These are phyloP conservation scores for Mallotus japonicus DNA, from an alignment of 441 rosid species.

Conservation along the genomic window DNA sequence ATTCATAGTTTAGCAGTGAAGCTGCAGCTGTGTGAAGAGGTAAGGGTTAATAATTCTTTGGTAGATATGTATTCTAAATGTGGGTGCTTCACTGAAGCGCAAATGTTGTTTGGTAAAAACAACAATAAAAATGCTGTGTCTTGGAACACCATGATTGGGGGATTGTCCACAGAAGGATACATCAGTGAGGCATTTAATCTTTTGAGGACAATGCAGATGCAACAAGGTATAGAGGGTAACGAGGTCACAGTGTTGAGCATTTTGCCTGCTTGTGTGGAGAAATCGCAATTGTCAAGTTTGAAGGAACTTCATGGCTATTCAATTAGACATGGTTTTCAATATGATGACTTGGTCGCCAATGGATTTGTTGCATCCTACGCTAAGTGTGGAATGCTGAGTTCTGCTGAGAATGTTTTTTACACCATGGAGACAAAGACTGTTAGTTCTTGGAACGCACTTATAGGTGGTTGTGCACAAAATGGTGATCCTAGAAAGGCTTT, in stretches of 20 bases:
- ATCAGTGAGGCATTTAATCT: slow-evolving; percentile 34
- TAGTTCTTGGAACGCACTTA: slow-evolving; percentile 73
- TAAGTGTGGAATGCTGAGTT: slow-evolving; percentile 45
- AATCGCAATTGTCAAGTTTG: slow-evolving; percentile 38
- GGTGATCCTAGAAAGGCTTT: slow-evolving; percentile 49
- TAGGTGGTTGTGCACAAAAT: slow-evolving; percentile 53
- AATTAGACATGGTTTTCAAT: slow-evolving; percentile 43
- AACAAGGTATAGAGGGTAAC: slow-evolving; percentile 33
- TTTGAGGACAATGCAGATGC: slow-evolving; percentile 45
- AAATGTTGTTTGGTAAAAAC: slow-evolving; percentile 40
- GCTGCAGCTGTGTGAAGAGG: slow-evolving; percentile 41
- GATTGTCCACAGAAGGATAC: slow-evolving; percentile 43
- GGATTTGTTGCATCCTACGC: slow-evolving; percentile 60
- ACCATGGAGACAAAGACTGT: slow-evolving; percentile 43
- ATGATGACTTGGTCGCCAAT: slow-evolving; percentile 49
- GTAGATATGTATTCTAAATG: slow-evolving; percentile 64
- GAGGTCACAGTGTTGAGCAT: slow-evolving; percentile 55
- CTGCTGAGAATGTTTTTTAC: slow-evolving; percentile 44
- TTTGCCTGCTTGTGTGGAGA: slow-evolving; percentile 40
- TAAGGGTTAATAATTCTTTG: slow-evolving; percentile 56
- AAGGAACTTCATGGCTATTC: slow-evolving; percentile 66
- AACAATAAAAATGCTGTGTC: slow-evolving; percentile 50
- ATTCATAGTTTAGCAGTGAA: slow-evolving; percentile 62
- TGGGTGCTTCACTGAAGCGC: slow-evolving; percentile 45
- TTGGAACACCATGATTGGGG: slow-evolving; percentile 61